phyloP scores from a whole-genome alignment of 805 yeast species.

The Wickerhamomyces queroliae region DNA sequence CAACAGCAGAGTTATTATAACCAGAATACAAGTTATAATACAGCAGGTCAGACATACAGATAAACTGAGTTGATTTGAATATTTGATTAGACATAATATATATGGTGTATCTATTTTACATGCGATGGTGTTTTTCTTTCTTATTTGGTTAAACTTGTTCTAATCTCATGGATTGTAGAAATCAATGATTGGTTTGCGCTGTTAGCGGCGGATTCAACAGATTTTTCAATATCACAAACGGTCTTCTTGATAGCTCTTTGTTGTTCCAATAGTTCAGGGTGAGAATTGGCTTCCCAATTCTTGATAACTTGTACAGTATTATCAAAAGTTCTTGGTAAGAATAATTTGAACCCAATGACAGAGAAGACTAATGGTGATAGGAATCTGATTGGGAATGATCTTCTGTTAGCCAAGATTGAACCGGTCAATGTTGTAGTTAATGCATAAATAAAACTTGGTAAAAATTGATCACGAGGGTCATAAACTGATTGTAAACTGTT shows the following conservation, averaged over 20 bases:
- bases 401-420: slow-evolving; percentile 44
- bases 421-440: slow-evolving; percentile 52
- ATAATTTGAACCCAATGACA: slow-evolving; percentile 32
- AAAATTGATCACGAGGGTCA: slow-evolving; percentile 23
- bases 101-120: not conserved
- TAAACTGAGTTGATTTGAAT: not conserved
- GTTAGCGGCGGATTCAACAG: slow-evolving; percentile 1
- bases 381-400: slow-evolving; percentile 44
- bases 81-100: not conserved
- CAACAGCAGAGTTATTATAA: slow-evolving; percentile 3
- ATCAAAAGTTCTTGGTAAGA: slow-evolving; percentile 45
- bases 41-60: not conserved
- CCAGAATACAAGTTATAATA: not conserved
- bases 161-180: slow-evolving; percentile 14
- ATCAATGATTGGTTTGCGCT: slow-evolving; percentile 13
- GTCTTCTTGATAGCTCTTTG: slow-evolving; percentile 19
- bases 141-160: slow-evolving; percentile 13
- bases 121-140: not conserved
- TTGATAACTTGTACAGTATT: slow-evolving; percentile 25
- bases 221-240: slow-evolving; percentile 13
- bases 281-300: slow-evolving; percentile 27
- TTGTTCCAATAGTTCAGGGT: slow-evolving; percentile 29
- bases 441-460: slow-evolving; percentile 50
- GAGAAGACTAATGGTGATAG: slow-evolving; percentile 47
- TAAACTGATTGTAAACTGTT: slow-evolving; percentile 15